Evolutionary conservation across 2,329 filamentous ascomycete species (phyloP).

Genomic region (Exophiala viscosa): DNA sequence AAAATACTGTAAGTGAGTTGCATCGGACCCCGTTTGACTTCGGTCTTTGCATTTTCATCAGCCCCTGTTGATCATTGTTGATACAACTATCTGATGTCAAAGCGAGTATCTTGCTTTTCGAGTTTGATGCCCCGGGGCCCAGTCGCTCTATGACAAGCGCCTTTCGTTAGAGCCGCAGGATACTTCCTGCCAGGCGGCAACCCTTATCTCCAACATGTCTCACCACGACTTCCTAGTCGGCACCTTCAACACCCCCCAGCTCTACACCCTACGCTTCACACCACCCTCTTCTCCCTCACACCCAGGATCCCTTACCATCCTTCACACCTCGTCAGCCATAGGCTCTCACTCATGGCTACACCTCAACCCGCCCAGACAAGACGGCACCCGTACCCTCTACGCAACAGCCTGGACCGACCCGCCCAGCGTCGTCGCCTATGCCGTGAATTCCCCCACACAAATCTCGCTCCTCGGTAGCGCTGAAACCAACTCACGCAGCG

Average conservation of each 20-base stretch:
- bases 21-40: too few species aligned
- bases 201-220: slow-evolving; percentile 3
- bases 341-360: slow-evolving; percentile 30
- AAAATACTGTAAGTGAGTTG: too few species aligned
- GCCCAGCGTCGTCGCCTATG: slow-evolving; percentile 26
- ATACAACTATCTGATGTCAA: too few species aligned
- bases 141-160: too few species aligned
- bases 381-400: slow-evolving; percentile 20
- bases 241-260: slow-evolving; percentile 29
- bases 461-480: slow-evolving; percentile 24
- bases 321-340: slow-evolving; percentile 24
- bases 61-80: too few species aligned
- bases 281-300: slow-evolving; percentile 11
- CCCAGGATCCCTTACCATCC: slow-evolving; percentile 13
- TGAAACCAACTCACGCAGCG: slow-evolving; percentile 23
- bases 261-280: slow-evolving; percentile 28
- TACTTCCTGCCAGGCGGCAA: too few species aligned
- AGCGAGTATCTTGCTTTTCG: too few species aligned
- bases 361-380: slow-evolving; percentile 15
- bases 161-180: too few species aligned
- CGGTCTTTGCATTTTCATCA: too few species aligned
- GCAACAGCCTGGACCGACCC: slow-evolving; percentile 30
- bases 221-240: slow-evolving; percentile 27
- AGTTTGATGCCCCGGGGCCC: too few species aligned
- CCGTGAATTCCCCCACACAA: slow-evolving; percentile 22